Evolutionary conservation across 2,329 filamentous ascomycete species (phyloP).

Genomic region (Atkinsonella texensis): DNA sequence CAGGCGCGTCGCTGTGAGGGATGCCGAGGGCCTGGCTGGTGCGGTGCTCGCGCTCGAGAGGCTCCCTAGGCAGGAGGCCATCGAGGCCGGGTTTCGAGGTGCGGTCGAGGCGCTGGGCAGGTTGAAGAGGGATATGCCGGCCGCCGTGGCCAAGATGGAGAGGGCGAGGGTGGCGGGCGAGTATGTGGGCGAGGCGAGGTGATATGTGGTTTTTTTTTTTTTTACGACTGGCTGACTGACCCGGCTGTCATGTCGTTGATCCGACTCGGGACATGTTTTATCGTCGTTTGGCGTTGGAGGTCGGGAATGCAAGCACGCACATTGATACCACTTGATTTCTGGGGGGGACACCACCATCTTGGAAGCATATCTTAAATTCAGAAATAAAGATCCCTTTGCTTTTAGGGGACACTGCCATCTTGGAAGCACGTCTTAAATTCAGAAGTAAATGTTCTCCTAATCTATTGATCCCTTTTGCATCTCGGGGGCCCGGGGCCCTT

Average conservation of each 20-base stretch:
- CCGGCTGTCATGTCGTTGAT: too few species aligned
- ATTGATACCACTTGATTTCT: neutral
- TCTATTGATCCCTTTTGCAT: neutral
- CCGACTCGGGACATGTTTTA: neutral
- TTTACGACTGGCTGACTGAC: neutral
- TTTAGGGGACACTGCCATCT: neutral
- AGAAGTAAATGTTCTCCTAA: neutral
- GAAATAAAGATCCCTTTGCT: neutral
- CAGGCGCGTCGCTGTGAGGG: constrained; percentile 8
- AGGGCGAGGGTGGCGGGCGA: constrained; percentile 47
- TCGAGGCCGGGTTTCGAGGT: constrained; percentile 33
- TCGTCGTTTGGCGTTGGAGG: neutral
- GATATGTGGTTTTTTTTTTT: neutral
- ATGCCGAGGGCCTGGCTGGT: constrained; percentile 13
- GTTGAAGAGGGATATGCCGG: constrained; percentile 48
- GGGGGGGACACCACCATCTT: too few species aligned
- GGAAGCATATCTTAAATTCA: too few species aligned
- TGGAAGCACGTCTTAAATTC: too few species aligned
- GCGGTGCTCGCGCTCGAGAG: constrained; percentile 18
- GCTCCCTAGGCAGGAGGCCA: constrained; percentile 29
- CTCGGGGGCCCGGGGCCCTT: neutral
- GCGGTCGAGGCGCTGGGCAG: constrained; percentile 39
- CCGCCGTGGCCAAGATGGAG: constrained; percentile 53
- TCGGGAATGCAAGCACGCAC: neutral
- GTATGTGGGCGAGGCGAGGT: constrained; percentile 34